Conservation (phyloP, 2,329 filamentous ascomycete species). For the Zelopaecilomyces penicillatus region DNA sequence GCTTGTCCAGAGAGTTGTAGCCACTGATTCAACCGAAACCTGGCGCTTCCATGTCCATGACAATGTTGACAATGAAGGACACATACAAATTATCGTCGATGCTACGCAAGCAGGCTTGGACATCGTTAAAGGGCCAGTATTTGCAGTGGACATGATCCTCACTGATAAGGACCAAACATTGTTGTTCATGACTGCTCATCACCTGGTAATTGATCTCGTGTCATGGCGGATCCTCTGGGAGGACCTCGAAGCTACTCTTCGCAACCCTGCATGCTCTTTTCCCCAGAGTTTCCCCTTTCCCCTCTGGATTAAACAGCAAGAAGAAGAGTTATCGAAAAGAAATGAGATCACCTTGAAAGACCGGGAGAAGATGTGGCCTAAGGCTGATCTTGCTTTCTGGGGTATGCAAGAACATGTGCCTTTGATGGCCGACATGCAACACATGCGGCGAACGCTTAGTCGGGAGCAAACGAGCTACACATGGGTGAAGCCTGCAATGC, state of each 20-base stretch:
- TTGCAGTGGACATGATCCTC: slow-evolving; percentile 2
- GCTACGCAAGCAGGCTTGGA: neutral
- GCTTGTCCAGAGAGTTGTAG: too few species aligned
- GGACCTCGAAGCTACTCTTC: slow-evolving; percentile 16
- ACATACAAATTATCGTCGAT: too few species aligned
- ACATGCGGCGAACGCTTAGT: slow-evolving; percentile 1
- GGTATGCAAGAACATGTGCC: neutral
- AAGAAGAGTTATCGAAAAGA: neutral
- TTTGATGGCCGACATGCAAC: neutral
- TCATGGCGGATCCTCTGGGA: slow-evolving; percentile 10
- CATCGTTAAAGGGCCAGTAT: slow-evolving; percentile 4
- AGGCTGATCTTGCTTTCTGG: neutral
- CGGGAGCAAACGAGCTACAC: neutral
- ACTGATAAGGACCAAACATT: neutral
- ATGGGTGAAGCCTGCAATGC: slow-evolving; percentile 5
- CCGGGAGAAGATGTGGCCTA: neutral
- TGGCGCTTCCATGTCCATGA: too few species aligned
- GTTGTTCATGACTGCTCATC: slow-evolving; percentile 6
- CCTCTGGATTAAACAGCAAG: slow-evolving; percentile 1
- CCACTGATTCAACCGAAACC: too few species aligned
- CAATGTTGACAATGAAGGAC: too few species aligned
- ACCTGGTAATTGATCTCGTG: slow-evolving; percentile 12
- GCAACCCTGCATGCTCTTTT: neutral
- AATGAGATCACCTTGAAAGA: neutral
- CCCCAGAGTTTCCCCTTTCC: neutral